phyloP scores from a whole-genome alignment of 2,329 filamentous ascomycete genomes.

The Fusarium sp. region DNA sequence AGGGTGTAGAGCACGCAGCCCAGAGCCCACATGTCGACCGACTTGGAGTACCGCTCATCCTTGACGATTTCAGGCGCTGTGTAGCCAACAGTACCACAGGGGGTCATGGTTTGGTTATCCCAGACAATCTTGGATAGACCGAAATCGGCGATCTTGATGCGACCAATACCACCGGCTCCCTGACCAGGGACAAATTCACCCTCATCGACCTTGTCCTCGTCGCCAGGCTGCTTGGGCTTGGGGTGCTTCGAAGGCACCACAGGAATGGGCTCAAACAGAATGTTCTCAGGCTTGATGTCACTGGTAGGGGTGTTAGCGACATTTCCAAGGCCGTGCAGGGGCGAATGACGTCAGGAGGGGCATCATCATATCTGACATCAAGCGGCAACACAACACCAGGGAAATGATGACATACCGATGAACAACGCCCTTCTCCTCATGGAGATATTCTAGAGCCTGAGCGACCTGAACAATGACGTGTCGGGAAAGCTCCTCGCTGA shows the following conservation, averaged over 20 bases:
- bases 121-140: conserved; percentile 97
- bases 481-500: conserved; percentile 93
- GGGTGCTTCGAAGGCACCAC: conserved; percentile 84
- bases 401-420: conserved; percentile 78
- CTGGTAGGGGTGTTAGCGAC: conserved; percentile 60
- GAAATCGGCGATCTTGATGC: conserved; percentile 98
- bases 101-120: conserved; percentile 98
- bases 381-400: background rate
- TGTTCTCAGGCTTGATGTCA: conserved; percentile 98
- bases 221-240: conserved; percentile 84
- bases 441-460: conserved; percentile 91
- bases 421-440: conserved; percentile 94
- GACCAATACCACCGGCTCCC: conserved; percentile 90
- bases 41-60: conserved; percentile 98
- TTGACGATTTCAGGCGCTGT: conserved; percentile 99
- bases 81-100: conserved; percentile 98
- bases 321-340: conserved; percentile 35
- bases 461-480: conserved; percentile 97
- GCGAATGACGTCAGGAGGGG: conserved; percentile 50
- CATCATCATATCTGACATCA: conserved; percentile 31
- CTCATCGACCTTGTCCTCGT: conserved; percentile 97
- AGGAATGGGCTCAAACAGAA: conserved; percentile 89
- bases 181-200: conserved; percentile 88
- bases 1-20: conserved; percentile 97
- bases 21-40: conserved; percentile 98